phyloP scores from a whole-genome alignment of 371 early-diverging fungal species.

The Scutellospora calospora region DNA sequence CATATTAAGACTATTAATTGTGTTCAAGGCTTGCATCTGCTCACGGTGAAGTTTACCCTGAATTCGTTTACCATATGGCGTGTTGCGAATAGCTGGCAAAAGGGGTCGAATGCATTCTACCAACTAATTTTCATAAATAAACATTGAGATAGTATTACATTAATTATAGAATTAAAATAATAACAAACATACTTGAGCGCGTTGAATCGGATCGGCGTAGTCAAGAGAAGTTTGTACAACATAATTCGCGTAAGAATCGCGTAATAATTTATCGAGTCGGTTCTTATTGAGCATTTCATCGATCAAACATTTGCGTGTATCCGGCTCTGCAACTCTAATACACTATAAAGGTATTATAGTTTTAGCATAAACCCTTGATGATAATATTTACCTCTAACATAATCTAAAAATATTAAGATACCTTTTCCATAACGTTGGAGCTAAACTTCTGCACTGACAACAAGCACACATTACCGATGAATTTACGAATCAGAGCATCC shows the following conservation, averaged over 20 bases:
- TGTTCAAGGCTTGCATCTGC: slow-evolving; percentile 42
- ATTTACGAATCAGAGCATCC: slow-evolving; percentile 76
- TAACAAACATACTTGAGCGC: slow-evolving; percentile 60
- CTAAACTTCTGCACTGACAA: slow-evolving; percentile 92
- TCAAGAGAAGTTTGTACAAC: slow-evolving; percentile 93
- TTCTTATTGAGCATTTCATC: slow-evolving; percentile 75
- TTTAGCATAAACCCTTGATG: neutral
- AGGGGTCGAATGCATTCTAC: slow-evolving; percentile 82
- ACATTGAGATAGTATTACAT: neutral
- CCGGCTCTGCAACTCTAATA: slow-evolving; percentile 80
- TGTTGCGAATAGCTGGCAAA: slow-evolving; percentile 81
- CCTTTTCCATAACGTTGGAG: slow-evolving; percentile 93
- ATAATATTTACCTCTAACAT: neutral
- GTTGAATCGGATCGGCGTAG: slow-evolving; percentile 82
- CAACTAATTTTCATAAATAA: slow-evolving; percentile 54
- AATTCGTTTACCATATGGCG: slow-evolving; percentile 91
- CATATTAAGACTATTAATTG: slow-evolving; percentile 31
- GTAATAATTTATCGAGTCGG: slow-evolving; percentile 76
- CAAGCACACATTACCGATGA: slow-evolving; percentile 78
- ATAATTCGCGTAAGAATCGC: slow-evolving; percentile 92
- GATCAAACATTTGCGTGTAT: slow-evolving; percentile 74
- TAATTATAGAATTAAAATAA: neutral
- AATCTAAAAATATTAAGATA: slow-evolving; percentile 40
- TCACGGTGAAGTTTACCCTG: slow-evolving; percentile 80
- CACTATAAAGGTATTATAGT: slow-evolving; percentile 56